phyloP scores from a whole-genome alignment of 2,329 filamentous ascomycete genomes.

The Apiospora arundinis region DNA sequence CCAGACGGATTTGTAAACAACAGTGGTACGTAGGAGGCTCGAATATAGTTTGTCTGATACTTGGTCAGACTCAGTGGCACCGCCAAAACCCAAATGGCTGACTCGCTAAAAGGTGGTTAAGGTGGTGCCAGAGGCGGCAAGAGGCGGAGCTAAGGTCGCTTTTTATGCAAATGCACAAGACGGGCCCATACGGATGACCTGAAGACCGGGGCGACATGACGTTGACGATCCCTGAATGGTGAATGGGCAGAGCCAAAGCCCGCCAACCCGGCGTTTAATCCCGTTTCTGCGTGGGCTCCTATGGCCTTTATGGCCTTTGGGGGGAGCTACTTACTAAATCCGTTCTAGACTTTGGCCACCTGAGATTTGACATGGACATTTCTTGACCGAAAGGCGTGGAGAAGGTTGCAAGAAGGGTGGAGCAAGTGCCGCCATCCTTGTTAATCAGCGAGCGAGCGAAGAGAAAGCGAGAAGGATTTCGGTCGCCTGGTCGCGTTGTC shows the following conservation, averaged over 20 bases:
- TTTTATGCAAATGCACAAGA: slow-evolving; percentile 3
- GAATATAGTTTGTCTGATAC: background rate
- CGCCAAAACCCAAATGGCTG: background rate
- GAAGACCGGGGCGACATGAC: slow-evolving; percentile 5
- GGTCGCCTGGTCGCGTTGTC: background rate
- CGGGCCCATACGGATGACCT: background rate
- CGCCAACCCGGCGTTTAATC: background rate
- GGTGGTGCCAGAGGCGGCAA: background rate
- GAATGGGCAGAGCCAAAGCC: background rate
- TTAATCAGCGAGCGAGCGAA: background rate
- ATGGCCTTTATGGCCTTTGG: no score
- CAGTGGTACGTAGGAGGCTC: background rate
- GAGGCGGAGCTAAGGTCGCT: background rate
- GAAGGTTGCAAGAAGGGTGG: background rate
- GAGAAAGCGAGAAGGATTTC: background rate
- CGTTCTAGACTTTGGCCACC: background rate
- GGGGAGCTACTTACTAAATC: slow-evolving; percentile 2
- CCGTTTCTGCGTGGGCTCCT: background rate
- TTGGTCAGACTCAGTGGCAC: background rate
- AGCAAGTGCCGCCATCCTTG: background rate
- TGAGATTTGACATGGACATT: background rate
- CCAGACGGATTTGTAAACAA: background rate
- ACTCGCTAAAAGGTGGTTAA: background rate
- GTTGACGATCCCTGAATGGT: background rate
- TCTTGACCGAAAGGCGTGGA: background rate